Evolutionary conservation across 306 rosid species (phyloP).

Genomic region (Styphnolobium japonicum): DNA sequence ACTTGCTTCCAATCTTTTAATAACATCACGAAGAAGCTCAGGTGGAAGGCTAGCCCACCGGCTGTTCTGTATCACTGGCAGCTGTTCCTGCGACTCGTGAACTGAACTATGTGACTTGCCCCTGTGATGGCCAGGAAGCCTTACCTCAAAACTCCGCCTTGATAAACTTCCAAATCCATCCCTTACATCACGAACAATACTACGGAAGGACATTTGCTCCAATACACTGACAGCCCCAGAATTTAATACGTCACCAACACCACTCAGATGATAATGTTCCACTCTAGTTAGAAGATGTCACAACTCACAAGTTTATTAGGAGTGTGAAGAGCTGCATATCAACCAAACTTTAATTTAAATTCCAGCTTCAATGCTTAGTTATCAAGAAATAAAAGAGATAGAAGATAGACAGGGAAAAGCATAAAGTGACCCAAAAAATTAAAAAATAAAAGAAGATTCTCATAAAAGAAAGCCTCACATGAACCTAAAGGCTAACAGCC

Average conservation of each 20-base stretch:
- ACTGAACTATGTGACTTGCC: slow-evolving; percentile 70
- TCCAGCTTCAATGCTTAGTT: slow-evolving; percentile 31
- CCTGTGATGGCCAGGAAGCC: slow-evolving; percentile 66
- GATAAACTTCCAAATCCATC: slow-evolving; percentile 89
- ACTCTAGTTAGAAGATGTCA: slow-evolving; percentile 23
- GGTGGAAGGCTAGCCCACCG: slow-evolving; percentile 90
- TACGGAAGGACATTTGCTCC: slow-evolving; percentile 80
- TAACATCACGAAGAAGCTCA: slow-evolving; percentile 79
- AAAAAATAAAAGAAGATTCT: slow-evolving; percentile 47
- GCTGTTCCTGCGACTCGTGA: slow-evolving; percentile 56
- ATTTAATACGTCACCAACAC: not conserved
- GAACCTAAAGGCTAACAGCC: slow-evolving; percentile 55
- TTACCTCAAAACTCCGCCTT: slow-evolving; percentile 74
- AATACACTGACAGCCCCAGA: slow-evolving; percentile 26
- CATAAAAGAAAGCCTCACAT: slow-evolving; percentile 49
- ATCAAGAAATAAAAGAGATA: slow-evolving; percentile 35
- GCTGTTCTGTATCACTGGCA: slow-evolving; percentile 52
- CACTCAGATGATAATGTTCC: slow-evolving; percentile 6
- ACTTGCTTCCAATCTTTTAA: slow-evolving; percentile 76
- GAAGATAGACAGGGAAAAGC: slow-evolving; percentile 48
- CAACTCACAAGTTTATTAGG: slow-evolving; percentile 16
- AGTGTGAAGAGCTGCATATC: slow-evolving; percentile 48
- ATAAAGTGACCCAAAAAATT: slow-evolving; percentile 24
- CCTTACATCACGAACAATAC: slow-evolving; percentile 85
- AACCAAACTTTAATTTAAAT: slow-evolving; percentile 36